Conservation (phyloP, 306 rosid species). For the Pachyrhizus erosus region DNA sequence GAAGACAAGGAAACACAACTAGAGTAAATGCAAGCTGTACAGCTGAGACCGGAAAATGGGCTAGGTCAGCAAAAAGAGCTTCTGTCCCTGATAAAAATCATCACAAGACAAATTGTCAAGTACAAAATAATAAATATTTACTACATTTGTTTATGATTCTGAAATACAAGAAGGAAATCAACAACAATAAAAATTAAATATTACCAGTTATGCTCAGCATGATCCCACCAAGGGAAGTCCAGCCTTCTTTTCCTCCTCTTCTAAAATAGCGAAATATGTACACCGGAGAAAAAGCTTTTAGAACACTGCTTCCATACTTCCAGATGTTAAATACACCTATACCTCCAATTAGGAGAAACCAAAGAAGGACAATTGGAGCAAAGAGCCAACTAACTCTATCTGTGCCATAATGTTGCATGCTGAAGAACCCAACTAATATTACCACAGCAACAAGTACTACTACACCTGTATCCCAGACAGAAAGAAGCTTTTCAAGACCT, state of each 20-base stretch:
- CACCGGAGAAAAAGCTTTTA: slow-evolving; percentile 88
- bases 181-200: slow-evolving; percentile 4
- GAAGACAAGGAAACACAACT: slow-evolving; percentile 97
- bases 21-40: slow-evolving; percentile 92
- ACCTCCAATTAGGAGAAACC: slow-evolving; percentile 95
- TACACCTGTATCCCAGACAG: slow-evolving; percentile 61
- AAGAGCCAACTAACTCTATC: slow-evolving; percentile 99
- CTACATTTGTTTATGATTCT: slow-evolving; percentile 9
- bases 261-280: slow-evolving; percentile 76
- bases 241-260: slow-evolving; percentile 74
- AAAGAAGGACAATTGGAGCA: slow-evolving; percentile 95
- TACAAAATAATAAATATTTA: slow-evolving; percentile 31
- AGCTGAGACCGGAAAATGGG: slow-evolving; percentile 96
- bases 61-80: slow-evolving; percentile 94
- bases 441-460: slow-evolving; percentile 88
- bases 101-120: slow-evolving; percentile 38
- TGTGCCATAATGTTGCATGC: slow-evolving; percentile 95
- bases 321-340: slow-evolving; percentile 90
- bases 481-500: slow-evolving; percentile 40
- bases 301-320: slow-evolving; percentile 73
- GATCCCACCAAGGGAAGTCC: slow-evolving; percentile 97
- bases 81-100: slow-evolving; percentile 83
- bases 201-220: slow-evolving; percentile 97
- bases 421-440: slow-evolving; percentile 84
- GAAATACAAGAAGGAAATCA: slow-evolving; percentile 35